These are phyloP conservation scores for Candida ponderosae DNA, from an alignment of 805 yeast species.

Conservation along the genomic window DNA sequence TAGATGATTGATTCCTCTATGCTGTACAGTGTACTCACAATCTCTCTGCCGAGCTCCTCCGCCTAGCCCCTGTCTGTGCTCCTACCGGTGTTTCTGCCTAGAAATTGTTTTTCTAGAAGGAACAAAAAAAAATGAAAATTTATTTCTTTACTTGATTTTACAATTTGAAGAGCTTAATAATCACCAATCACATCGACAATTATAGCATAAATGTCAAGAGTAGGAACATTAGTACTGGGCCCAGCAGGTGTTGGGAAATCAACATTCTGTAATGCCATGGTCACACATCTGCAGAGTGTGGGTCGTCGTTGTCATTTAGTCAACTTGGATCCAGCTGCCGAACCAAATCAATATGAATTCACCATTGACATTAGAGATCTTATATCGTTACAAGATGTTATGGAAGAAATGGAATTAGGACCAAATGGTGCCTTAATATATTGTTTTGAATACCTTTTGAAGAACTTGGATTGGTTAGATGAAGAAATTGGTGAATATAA, in stretches of 20 bases:
- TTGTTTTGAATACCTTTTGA: conserved; percentile 85
- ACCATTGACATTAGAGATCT: conserved; percentile 88
- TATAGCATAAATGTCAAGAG: conserved; percentile 65
- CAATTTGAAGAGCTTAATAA: not conserved
- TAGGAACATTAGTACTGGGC: conserved; percentile 88
- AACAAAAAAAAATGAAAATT: too few species aligned
- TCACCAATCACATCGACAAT: conserved; percentile 1
- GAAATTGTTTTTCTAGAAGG: too few species aligned
- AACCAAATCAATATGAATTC: conserved; percentile 84
- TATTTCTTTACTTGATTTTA: too few species aligned
- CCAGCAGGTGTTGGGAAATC: conserved; percentile 96
- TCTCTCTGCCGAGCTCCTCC: too few species aligned
- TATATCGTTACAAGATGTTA: conserved; percentile 85
- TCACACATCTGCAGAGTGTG: conserved; percentile 78
- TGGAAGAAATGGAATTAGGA: conserved; percentile 89
- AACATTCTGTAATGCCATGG: conserved; percentile 84
- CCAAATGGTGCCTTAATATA: conserved; percentile 93
- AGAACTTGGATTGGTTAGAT: conserved; percentile 94
- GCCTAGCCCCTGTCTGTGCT: too few species aligned
- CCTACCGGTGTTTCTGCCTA: too few species aligned
- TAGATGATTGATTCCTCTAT: too few species aligned
- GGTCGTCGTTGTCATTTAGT: conserved; percentile 95
- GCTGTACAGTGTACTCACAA: too few species aligned
- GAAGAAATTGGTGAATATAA: conserved; percentile 94
- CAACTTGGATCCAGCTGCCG: conserved; percentile 96